phyloP scores from a whole-genome alignment of 495 filamentous ascomycete genomes.

The Platismatia glauca region DNA sequence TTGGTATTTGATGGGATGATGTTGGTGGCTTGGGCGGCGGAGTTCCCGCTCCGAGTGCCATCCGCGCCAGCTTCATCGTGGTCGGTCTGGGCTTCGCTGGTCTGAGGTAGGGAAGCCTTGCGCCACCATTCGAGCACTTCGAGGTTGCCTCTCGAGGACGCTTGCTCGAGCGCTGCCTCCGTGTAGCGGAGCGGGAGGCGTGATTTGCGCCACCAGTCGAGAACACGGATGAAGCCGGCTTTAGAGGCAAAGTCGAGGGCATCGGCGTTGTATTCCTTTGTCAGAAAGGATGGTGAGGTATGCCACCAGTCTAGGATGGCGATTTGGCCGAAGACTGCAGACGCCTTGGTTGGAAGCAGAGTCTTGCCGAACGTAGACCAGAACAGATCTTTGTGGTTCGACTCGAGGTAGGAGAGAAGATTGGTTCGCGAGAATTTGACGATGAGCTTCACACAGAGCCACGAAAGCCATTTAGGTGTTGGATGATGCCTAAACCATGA shows the following conservation, averaged over 20 bases:
- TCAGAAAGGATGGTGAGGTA: constrained; percentile 63
- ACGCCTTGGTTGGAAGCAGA: constrained; percentile 74
- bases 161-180: constrained; percentile 76
- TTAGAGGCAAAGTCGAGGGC: constrained; percentile 80
- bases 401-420: constrained; percentile 73
- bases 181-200: constrained; percentile 75
- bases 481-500: constrained; percentile 55
- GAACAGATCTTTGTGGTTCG: constrained; percentile 67
- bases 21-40: constrained; percentile 1
- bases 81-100: neutral
- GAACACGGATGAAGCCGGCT: constrained; percentile 69
- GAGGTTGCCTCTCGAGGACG: constrained; percentile 73
- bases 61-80: neutral
- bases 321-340: constrained; percentile 73
- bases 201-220: constrained; percentile 86
- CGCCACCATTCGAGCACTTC: constrained; percentile 88
- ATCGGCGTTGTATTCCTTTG: constrained; percentile 69
- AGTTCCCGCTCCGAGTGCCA: neutral
- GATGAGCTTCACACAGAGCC: constrained; percentile 74
- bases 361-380: constrained; percentile 72
- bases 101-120: constrained; percentile 37
- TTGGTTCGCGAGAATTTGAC: constrained; percentile 79
- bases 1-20: constrained; percentile 10
- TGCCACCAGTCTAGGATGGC: constrained; percentile 87
- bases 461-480: constrained; percentile 63